These are phyloP conservation scores for Rhodamnia argentea DNA, from an alignment of 345 rosid species.

Conservation along the genomic window DNA sequence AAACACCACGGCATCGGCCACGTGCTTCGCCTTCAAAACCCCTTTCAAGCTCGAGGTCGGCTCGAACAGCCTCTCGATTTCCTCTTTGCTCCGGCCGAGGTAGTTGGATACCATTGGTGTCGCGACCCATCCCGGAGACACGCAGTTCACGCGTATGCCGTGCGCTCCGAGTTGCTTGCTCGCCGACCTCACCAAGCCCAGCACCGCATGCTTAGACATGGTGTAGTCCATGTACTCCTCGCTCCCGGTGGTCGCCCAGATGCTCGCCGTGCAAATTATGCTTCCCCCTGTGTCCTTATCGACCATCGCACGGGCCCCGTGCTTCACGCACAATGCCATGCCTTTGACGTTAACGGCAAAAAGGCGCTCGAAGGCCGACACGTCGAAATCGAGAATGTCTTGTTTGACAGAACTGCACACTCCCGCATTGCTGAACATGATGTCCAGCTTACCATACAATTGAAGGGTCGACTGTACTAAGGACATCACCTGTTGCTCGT, in stretches of 20 bases:
- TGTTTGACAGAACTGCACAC: background rate
- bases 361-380: background rate
- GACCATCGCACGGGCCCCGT: conserved; percentile 31
- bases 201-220: conserved; percentile 33
- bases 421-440: conserved; percentile 41
- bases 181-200: conserved; percentile 25
- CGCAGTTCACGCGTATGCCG: conserved; percentile 37
- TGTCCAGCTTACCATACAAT: conserved; percentile 10
- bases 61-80: conserved; percentile 8
- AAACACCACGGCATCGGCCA: conserved; percentile 32
- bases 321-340: conserved; percentile 1
- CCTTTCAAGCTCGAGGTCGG: conserved; percentile 10
- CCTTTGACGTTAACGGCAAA: conserved; percentile 14
- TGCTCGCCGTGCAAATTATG: conserved; percentile 30
- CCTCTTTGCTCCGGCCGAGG: background rate
- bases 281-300: conserved; percentile 17
- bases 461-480: conserved; percentile 4
- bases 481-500: conserved; percentile 11
- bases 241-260: background rate
- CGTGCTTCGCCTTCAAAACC: conserved; percentile 8
- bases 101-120: conserved; percentile 8
- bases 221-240: conserved; percentile 1
- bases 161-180: conserved; percentile 28
- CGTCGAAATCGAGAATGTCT: conserved; percentile 6
- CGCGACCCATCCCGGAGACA: conserved; percentile 19